Evolutionary conservation across 768 basidiomycete genomes (phyloP).

Genomic region (Psilocybe cyanescens): DNA sequence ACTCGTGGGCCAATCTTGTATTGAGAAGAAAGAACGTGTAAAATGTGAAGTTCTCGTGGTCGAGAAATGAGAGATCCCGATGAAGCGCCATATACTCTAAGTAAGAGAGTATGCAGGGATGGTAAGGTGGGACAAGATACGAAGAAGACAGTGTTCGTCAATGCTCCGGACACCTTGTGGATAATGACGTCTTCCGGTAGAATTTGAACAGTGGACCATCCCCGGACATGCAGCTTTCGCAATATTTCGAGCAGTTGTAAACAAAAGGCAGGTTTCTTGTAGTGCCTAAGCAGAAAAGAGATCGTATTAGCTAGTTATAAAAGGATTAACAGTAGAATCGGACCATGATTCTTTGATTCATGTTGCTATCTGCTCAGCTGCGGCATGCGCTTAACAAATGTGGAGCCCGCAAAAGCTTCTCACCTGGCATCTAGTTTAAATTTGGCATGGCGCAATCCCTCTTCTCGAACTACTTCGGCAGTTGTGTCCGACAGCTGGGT

Average conservation of each 20-base stretch:
- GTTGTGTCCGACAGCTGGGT: conserved; percentile 38
- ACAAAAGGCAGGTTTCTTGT: conserved; percentile 62
- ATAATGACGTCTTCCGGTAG: conserved; percentile 58
- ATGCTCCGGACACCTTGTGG: conserved; percentile 84
- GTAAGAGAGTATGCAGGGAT: conserved; percentile 67
- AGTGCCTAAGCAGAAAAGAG: conserved; percentile 50
- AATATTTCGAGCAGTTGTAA: conserved; percentile 59
- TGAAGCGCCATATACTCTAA: conserved; percentile 92
- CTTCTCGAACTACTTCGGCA: conserved; percentile 50
- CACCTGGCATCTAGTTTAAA: conserved; percentile 71
- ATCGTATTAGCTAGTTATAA: conserved; percentile 21
- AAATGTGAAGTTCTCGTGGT: conserved; percentile 80
- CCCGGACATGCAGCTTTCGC: conserved; percentile 55
- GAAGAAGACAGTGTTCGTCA: conserved; percentile 98
- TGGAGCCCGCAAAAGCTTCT: conserved; percentile 38
- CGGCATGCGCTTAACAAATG: conserved; percentile 34
- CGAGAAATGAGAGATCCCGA: conserved; percentile 89
- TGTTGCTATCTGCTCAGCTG: conserved; percentile 34
- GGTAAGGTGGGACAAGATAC: conserved; percentile 70
- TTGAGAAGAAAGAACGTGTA: conserved; percentile 86
- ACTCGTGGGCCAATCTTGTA: conserved; percentile 91
- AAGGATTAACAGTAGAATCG: conserved; percentile 32
- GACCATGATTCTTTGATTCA: conserved; percentile 30
- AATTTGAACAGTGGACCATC: conserved; percentile 57
- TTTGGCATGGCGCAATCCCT: conserved; percentile 63